Percentiles rank a stretch among this genome's conserved stretches.
Conservation (phyloP, 768 basidiomycete species). For the Naematelia encephala region DNA sequence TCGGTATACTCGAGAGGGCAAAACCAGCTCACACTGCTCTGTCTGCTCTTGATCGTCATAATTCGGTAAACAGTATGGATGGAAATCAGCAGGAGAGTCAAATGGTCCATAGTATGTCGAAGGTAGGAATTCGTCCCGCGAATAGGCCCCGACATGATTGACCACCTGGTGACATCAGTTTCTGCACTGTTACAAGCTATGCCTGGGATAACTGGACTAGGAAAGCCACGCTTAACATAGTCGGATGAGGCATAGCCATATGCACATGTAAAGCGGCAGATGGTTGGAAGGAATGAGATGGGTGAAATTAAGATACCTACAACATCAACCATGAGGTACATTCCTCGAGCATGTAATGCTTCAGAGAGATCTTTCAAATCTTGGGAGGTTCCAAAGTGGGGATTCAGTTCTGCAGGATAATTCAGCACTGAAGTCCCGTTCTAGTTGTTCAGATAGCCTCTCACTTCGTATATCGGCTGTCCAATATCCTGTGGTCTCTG, state of each 20-base stretch:
- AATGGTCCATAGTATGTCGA: slow-evolving; percentile 33
- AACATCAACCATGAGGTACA: slow-evolving; percentile 52
- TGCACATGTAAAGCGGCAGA: too few species aligned
- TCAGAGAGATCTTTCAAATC: slow-evolving; percentile 44
- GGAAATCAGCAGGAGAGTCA: slow-evolving; percentile 57
- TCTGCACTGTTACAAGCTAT: too few species aligned
- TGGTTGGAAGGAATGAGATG: neutral
- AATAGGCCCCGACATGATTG: slow-evolving; percentile 73
- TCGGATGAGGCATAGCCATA: too few species aligned
- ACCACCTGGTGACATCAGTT: slow-evolving; percentile 57
- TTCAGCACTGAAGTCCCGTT: slow-evolving; percentile 3
- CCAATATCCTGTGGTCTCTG: slow-evolving; percentile 39
- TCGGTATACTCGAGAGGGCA: too few species aligned
- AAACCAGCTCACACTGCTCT: slow-evolving; percentile 57
- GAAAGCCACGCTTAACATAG: too few species aligned
- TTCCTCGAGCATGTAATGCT: slow-evolving; percentile 46
- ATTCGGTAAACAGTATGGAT: slow-evolving; percentile 70
- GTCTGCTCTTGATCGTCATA: slow-evolving; percentile 67
- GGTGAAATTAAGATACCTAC: slow-evolving; percentile 22
- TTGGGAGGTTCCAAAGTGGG: slow-evolving; percentile 42
- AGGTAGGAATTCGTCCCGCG: slow-evolving; percentile 60
- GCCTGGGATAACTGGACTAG: too few species aligned
- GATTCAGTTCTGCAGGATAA: slow-evolving; percentile 35
- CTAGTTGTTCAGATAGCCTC: neutral
- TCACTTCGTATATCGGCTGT: slow-evolving; percentile 38